Evolutionary conservation across 2,329 filamentous ascomycete genomes (phyloP).

Genomic region (Monilinia vaccinii-corymbosi): DNA sequence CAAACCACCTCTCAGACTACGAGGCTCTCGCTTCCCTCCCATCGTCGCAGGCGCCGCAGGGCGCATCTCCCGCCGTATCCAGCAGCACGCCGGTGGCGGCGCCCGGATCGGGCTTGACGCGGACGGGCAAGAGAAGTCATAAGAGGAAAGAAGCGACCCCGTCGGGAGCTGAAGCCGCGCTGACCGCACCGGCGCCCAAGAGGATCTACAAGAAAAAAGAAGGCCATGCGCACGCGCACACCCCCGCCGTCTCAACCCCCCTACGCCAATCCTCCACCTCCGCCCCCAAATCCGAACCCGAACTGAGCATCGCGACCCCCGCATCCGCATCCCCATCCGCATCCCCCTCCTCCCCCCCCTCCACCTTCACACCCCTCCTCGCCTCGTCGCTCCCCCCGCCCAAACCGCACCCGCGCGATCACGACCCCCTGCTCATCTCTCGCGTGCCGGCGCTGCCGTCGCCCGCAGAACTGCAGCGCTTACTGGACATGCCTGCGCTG

Average conservation of each 20-base stretch:
- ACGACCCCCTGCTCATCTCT: constrained; percentile 49
- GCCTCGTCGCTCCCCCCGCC: neutral
- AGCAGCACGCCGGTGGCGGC: constrained; percentile 18
- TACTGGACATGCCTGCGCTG: constrained; percentile 56
- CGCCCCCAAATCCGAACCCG: neutral
- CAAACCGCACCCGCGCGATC: constrained; percentile 39
- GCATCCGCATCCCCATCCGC: too few species aligned
- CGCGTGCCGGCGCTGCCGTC: constrained; percentile 49
- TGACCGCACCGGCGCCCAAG: neutral
- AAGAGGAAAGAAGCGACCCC: constrained; percentile 1
- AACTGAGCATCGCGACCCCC: too few species aligned
- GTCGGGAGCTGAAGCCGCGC: neutral
- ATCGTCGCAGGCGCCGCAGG: constrained; percentile 21
- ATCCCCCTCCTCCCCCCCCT: too few species aligned
- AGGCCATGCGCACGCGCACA: constrained; percentile 9
- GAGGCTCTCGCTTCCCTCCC: constrained; percentile 47
- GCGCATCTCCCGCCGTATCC: constrained; percentile 15
- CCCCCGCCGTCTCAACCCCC: neutral
- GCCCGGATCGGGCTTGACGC: constrained; percentile 17
- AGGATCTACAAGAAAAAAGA: constrained; percentile 26
- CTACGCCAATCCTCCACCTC: neutral
- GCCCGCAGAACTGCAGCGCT: constrained; percentile 51
- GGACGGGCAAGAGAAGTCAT: constrained; percentile 18
- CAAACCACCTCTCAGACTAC: constrained; percentile 74
- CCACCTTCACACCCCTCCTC: constrained; percentile 9